phyloP scores from a whole-genome alignment of 768 basidiomycete genomes.

The Daedalea quercina region DNA sequence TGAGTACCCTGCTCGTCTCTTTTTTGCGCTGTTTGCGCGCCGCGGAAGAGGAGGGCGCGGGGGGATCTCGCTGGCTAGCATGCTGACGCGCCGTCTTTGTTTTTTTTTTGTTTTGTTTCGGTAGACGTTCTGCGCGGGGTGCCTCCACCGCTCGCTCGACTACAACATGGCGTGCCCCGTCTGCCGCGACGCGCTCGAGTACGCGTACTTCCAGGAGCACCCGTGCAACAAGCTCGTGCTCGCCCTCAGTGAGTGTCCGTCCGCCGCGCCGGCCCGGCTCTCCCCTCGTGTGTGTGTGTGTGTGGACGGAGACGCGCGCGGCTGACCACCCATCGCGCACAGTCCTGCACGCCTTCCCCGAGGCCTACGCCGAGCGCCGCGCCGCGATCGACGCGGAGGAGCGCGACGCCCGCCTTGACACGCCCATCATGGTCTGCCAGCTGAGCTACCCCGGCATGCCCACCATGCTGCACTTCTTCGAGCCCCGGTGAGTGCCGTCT shows the following conservation, averaged over 20 bases:
- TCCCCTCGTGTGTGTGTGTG: neutral
- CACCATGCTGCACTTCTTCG: slow-evolving; percentile 87
- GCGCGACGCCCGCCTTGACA: slow-evolving; percentile 72
- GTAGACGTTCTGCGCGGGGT: slow-evolving; percentile 87
- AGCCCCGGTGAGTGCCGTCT: slow-evolving; percentile 53
- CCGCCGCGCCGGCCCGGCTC: neutral
- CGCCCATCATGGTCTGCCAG: slow-evolving; percentile 87
- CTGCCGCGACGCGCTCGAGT: slow-evolving; percentile 70
- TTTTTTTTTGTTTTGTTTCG: too few species aligned
- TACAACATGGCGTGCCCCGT: slow-evolving; percentile 79
- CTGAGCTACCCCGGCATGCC: slow-evolving; percentile 90
- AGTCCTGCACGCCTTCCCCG: slow-evolving; percentile 70
- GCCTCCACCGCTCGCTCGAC: slow-evolving; percentile 87
- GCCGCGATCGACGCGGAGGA: slow-evolving; percentile 67
- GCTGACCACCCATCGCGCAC: neutral
- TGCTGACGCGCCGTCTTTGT: slow-evolving; percentile 5
- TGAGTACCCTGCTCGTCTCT: slow-evolving; percentile 31
- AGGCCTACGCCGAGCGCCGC: slow-evolving; percentile 56
- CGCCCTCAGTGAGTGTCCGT: slow-evolving; percentile 47
- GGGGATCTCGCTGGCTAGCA: too few species aligned
- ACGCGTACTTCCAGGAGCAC: slow-evolving; percentile 75
- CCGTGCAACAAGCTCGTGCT: slow-evolving; percentile 65
- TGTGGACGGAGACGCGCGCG: too few species aligned
- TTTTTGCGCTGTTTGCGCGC: neutral
- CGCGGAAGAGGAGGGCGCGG: too few species aligned